phyloP scores from a whole-genome alignment of 2,329 filamentous ascomycete species.

The Mariannaea sp. region DNA sequence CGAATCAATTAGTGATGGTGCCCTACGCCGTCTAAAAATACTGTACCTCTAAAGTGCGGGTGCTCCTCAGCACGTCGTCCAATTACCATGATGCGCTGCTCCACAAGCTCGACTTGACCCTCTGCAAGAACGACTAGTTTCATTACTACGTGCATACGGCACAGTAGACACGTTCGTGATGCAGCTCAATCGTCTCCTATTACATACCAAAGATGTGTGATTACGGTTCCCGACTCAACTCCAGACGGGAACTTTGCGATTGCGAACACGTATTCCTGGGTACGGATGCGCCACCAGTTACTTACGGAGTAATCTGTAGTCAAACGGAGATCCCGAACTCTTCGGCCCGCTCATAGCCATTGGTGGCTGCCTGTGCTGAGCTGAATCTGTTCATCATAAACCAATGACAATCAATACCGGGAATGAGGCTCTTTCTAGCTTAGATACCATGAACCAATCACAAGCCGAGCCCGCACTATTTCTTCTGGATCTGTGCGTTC shows the following conservation, averaged over 20 bases:
- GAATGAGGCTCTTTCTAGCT: constrained; percentile 6
- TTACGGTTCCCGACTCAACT: constrained; percentile 12
- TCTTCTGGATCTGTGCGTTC: constrained; percentile 8
- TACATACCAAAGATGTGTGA: too few species aligned
- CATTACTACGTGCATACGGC: too few species aligned
- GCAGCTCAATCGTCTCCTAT: too few species aligned
- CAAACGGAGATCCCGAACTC: not conserved
- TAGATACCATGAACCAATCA: constrained; percentile 10
- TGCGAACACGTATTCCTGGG: not conserved
- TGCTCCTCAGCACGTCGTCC: too few species aligned
- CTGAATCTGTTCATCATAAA: not conserved
- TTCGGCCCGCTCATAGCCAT: constrained; percentile 13
- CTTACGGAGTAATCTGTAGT: too few species aligned
- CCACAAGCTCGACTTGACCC: too few species aligned
- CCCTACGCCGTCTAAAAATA: too few species aligned
- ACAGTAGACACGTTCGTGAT: too few species aligned
- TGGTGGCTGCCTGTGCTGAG: not conserved
- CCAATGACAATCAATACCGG: constrained; percentile 6
- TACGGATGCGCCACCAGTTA: not conserved
- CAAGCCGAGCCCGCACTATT: not conserved
- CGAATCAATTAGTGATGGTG: too few species aligned
- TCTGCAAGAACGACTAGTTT: too few species aligned
- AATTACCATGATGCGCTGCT: too few species aligned
- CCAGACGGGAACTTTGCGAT: constrained; percentile 10
- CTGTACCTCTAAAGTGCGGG: too few species aligned